A percentile compares a stretch with the other conserved stretches of the same genome.
phyloP scores from a whole-genome alignment of 192 early-diverging fungal species.

The Diversispora epigaea region DNA sequence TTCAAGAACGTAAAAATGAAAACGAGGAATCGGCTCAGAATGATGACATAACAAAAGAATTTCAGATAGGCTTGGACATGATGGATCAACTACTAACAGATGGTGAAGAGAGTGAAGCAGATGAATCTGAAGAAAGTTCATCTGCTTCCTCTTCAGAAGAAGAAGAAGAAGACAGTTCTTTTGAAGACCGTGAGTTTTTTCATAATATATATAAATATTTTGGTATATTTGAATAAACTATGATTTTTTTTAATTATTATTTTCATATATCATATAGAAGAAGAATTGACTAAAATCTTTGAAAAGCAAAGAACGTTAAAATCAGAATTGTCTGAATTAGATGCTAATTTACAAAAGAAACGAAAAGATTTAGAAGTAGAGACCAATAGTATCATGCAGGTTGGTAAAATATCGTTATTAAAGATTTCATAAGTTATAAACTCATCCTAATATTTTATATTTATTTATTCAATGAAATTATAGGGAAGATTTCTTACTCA shows the following conservation, averaged over 20 bases:
- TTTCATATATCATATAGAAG: neutral
- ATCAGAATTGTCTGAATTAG: neutral
- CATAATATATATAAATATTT: neutral
- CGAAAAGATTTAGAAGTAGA: neutral
- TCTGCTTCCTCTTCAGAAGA: conserved; percentile 46
- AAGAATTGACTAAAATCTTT: conserved; percentile 1
- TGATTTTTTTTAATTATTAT: neutral
- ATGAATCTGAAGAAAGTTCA: conserved; percentile 46
- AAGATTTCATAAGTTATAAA: neutral
- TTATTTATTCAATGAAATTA: neutral
- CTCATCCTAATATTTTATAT: neutral
- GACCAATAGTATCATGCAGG: conserved; percentile 12
- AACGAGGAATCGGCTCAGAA: conserved; percentile 26
- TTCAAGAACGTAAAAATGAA: neutral
- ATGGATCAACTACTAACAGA: conserved; percentile 27
- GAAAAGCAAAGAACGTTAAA: neutral
- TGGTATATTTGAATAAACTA: neutral
- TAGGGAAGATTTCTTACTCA: neutral
- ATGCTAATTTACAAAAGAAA: neutral
- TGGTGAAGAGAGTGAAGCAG: conserved; percentile 45
- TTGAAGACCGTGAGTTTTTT: conserved; percentile 33
- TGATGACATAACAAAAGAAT: conserved; percentile 17
- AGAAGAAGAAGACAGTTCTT: conserved; percentile 38
- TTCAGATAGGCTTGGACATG: conserved; percentile 2
- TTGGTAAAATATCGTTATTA: neutral